Evolutionary conservation across 208 protist species (phyloP), one percentile per base, ranked within the genome.

Genomic region (Leishmania lainsoni): DNA sequence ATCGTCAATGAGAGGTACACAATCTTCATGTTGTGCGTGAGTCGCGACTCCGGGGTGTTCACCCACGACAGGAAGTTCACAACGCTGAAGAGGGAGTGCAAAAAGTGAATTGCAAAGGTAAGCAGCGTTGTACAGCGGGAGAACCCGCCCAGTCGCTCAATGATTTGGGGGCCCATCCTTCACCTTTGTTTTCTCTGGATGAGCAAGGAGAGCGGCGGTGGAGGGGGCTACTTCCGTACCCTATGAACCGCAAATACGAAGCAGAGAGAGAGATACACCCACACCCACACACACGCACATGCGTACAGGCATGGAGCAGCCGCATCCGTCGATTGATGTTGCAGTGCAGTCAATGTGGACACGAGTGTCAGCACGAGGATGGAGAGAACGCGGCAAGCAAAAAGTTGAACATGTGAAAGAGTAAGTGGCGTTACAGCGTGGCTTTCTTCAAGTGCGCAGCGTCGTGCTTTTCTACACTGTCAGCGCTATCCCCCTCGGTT

Each of bases 81-180:
- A 17, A 96, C 85, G 78, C 87, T 93, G 73, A 96, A 92, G 29
- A 97, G 78, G 0, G 91, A 77, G 76, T 95, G 90, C 59, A 95
- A 72, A 69, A 96, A 96, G 85, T 97, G 94, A 58, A 97, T 86
- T n/a, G 90, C 66, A 45, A 94, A 81, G 26, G 92, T 96, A n/a
- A 95, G 76, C 51, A 95, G 79, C 29, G 94, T 97, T 29, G 87
- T 85, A 52, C 89, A 89, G 16, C 93, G 91, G 59, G 83, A 83
- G 42, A 79, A 73, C 26, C 91, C 93, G 26, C 93, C 93, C 52
- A 96, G 83, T 20, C 83, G 81, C 75, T 96, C 91, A 52, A 95
- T 75, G 42, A 87, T 84, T 42, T 90, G 75, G 17, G 86, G 81
- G 73, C 77, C 56, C 83, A 90, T 89, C 0, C 4, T 32, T 10